Conservation (phyloP, 2,329 filamentous ascomycete species). For the Fusarium proliferatum region DNA sequence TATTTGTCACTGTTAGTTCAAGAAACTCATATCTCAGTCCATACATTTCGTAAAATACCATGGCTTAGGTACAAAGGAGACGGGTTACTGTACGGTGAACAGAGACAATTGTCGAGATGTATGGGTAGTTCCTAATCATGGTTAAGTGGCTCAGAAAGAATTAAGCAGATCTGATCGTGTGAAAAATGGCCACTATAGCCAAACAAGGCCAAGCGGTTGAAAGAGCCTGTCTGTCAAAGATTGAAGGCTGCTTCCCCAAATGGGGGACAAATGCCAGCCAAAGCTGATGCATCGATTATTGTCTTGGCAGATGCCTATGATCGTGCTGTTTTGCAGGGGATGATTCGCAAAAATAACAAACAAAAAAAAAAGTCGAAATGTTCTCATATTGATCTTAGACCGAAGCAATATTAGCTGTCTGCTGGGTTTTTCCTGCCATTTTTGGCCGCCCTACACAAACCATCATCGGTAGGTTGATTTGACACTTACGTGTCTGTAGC, state of each 20-base stretch:
- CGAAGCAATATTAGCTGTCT: slow-evolving; percentile 15
- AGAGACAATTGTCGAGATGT: slow-evolving; percentile 2
- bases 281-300: slow-evolving; percentile 18
- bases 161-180: slow-evolving; percentile 27
- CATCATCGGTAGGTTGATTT: neutral
- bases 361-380: neutral
- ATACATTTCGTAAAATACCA: slow-evolving; percentile 7
- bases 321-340: slow-evolving; percentile 17
- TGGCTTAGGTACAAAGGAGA: neutral
- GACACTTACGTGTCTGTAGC: slow-evolving; percentile 6
- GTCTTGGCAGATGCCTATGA: slow-evolving; percentile 30
- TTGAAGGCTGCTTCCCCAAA: slow-evolving; percentile 23
- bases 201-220: slow-evolving; percentile 34
- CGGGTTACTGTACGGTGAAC: neutral
- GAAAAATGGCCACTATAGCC: slow-evolving; percentile 25
- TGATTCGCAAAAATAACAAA: slow-evolving; percentile 1
- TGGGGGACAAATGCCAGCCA: slow-evolving; percentile 27
- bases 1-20: neutral
- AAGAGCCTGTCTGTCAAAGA: slow-evolving; percentile 24
- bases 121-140: neutral
- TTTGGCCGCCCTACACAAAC: neutral
- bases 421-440: slow-evolving; percentile 5
- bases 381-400: neutral
- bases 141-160: slow-evolving; percentile 22
- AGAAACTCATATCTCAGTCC: neutral